Evolutionary conservation across 2,329 filamentous ascomycete genomes (phyloP).

Genomic region (Byssothecium circinans): DNA sequence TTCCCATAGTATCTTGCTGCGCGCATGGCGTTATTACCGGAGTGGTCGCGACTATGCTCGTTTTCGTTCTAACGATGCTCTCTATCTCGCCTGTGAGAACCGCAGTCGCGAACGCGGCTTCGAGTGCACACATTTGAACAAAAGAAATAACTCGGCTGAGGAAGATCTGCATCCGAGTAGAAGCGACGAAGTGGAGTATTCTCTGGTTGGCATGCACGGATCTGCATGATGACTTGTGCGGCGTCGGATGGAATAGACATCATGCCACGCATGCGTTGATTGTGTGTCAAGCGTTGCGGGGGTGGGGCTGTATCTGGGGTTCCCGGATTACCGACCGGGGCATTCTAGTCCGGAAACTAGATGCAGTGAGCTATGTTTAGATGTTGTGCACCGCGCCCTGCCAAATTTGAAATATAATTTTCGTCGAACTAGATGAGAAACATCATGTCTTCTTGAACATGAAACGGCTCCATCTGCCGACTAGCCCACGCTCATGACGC

Average conservation of each 20-base stretch:
- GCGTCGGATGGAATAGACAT: no score
- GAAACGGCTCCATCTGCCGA: no score
- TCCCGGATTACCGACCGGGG: background rate
- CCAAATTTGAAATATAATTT: no score
- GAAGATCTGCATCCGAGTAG: no score
- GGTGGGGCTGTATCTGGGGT: constrained; percentile 45
- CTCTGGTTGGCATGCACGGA: no score
- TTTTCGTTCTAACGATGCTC: background rate
- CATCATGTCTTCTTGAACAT: no score
- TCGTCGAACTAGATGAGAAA: no score
- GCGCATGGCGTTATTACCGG: constrained; percentile 46
- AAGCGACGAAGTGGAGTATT: no score
- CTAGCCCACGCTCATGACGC: no score
- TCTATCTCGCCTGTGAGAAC: constrained; percentile 21
- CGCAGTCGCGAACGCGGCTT: constrained; percentile 34
- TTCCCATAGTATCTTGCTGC: constrained; percentile 59
- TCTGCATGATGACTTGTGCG: background rate
- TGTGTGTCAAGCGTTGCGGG: constrained; percentile 20
- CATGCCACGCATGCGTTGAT: background rate
- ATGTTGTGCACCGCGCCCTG: no score
- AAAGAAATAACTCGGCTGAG: no score
- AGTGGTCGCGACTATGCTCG: background rate
- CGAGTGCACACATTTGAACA: constrained; percentile 29
- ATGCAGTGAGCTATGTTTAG: background rate
- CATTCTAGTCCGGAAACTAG: no score